Percentiles rank a stretch among this genome's conserved stretches.
These are phyloP conservation scores for Phytophthora hybrid DNA, from an alignment of 352 stramenopile genomes.

Conservation along the genomic window DNA sequence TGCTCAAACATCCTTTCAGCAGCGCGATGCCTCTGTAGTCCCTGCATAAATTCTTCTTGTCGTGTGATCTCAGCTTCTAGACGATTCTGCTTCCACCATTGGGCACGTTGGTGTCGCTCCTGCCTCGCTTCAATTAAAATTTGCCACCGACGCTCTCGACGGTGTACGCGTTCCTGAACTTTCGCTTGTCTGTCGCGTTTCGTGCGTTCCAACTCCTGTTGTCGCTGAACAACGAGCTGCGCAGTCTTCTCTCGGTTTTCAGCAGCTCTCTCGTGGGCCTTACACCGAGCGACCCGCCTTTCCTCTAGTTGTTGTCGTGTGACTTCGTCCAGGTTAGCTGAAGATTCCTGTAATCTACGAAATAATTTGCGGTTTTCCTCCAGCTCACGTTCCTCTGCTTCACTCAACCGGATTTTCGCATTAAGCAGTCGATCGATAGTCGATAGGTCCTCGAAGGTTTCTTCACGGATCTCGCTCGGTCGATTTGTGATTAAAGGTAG, in stretches of 20 bases:
- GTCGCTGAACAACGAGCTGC: slow-evolving; percentile 20
- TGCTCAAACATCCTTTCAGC: slow-evolving; percentile 4
- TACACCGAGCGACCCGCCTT: slow-evolving; percentile 37
- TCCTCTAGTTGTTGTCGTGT: slow-evolving; percentile 43
- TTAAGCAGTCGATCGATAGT: background rate
- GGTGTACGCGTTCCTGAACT: slow-evolving; percentile 26
- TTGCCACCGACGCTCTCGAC: slow-evolving; percentile 27
- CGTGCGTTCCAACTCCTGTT: slow-evolving; percentile 13
- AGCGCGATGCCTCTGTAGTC: slow-evolving; percentile 19
- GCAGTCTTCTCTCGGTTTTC: slow-evolving; percentile 42
- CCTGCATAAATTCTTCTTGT: slow-evolving; percentile 36
- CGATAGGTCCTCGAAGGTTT: slow-evolving; percentile 5
- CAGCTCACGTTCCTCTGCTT: slow-evolving; percentile 22
- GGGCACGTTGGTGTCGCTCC: slow-evolving; percentile 29
- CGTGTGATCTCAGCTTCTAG: slow-evolving; percentile 20
- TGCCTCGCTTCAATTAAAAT: slow-evolving; percentile 18
- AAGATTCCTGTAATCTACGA: slow-evolving; percentile 48
- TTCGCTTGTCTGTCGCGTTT: slow-evolving; percentile 31
- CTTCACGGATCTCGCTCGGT: slow-evolving; percentile 11
- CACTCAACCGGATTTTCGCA: slow-evolving; percentile 20
- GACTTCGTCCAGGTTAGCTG: slow-evolving; percentile 44
- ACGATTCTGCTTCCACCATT: slow-evolving; percentile 31
- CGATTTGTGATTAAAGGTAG: slow-evolving; percentile 41
- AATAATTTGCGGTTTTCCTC: slow-evolving; percentile 47
- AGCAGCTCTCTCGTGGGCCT: slow-evolving; percentile 44